Evolutionary conservation across 495 filamentous ascomycete species (phyloP), one percentile per base, ranked within the genome.

Genomic region (Neurospora sp.): DNA sequence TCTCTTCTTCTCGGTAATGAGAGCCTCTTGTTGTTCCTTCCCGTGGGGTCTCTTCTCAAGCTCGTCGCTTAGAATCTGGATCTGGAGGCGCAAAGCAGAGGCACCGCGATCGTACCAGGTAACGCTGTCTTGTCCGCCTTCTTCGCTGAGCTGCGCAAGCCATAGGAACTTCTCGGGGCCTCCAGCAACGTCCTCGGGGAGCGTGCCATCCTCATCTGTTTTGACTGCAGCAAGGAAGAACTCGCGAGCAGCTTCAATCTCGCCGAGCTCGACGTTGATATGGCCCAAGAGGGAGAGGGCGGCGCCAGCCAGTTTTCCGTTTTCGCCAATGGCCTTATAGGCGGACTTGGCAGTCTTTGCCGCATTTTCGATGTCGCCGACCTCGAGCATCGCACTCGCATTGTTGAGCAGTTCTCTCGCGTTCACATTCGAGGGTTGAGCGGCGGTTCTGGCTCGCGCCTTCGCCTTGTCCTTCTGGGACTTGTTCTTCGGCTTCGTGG

Each of bases 151-250:
- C 82, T 99, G 96, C 62, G 96, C 96, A 37, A 98, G 86, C 90
- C 94, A 98, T 2, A 99, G 83, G 79, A 98, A 98, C 81, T 97
- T 98, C 78, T 98, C 96, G 0, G 94, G 89, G 0, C 94, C 96
- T 9, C 92, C 93, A 20, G 93, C 93, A 18, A 83, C 48, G 16
- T 84, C 83, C 59, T 89, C 86, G 62, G 89, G 84, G 5, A 85
- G 83, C 71, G 89, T 85, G 4, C 95, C 95, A 71, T 91, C 87
- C 8, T 90, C 88, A 79, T 98, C 96, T 12, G 92, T 81, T 9
- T 86, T 81, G 39, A 90, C 91, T 0, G 96, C 94, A 10, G 83
- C 82, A 35, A 88, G 76, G 78, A 97, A 97, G 77, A 88, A 89
- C 35, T 83, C 76, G 69, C 89, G 86, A 48, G 96, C 94, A 3